Evolutionary conservation across 2,329 filamentous ascomycete genomes (phyloP).

Genomic region (Triangularia setosa): DNA sequence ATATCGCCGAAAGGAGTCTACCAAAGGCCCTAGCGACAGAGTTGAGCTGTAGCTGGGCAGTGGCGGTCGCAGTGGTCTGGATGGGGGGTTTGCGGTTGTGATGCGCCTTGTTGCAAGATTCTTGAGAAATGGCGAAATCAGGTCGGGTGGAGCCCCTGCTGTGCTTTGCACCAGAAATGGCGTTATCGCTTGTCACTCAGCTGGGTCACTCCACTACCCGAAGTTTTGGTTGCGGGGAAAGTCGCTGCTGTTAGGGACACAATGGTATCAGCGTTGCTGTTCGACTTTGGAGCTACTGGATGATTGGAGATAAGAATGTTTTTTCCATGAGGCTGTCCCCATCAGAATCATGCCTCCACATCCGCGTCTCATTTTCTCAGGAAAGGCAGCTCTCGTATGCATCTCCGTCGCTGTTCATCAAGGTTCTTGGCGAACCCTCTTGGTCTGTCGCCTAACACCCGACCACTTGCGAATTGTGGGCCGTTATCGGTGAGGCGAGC

Average conservation of each 20-base stretch:
- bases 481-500: conserved; percentile 1
- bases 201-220: conserved; percentile 15
- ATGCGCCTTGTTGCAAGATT: conserved; percentile 21
- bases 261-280: neutral
- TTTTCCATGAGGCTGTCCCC: neutral
- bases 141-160: conserved; percentile 20
- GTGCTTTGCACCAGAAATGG: conserved; percentile 28
- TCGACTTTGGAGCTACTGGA: neutral
- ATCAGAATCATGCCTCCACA: neutral
- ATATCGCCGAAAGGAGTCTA: neutral
- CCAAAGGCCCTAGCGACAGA: conserved; percentile 1
- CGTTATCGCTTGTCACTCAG: conserved; percentile 25
- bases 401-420: neutral
- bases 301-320: neutral
- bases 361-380: neutral
- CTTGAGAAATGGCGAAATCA: conserved; percentile 27
- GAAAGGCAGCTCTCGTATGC: neutral
- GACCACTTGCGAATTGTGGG: neutral
- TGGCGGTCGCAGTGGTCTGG: neutral
- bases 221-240: conserved; percentile 20
- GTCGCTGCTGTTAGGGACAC: conserved; percentile 20
- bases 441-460: neutral
- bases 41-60: conserved; percentile 15
- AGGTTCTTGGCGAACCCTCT: neutral
- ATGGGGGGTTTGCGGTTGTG: neutral